Evolutionary conservation across 805 yeast species (phyloP).

Genomic region (Saturnispora serradocipensis): DNA sequence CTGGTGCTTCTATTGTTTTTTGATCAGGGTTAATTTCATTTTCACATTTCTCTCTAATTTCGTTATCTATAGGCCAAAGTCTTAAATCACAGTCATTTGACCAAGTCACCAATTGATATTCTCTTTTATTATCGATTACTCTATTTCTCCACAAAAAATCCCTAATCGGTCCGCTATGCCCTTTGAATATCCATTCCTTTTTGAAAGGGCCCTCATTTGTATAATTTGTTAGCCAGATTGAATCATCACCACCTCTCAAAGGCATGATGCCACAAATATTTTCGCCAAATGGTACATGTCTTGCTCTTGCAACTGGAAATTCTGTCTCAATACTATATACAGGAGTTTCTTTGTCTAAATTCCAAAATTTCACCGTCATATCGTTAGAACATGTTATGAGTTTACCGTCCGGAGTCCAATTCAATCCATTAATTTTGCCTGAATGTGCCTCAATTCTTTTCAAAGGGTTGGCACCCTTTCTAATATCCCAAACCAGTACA

Average conservation of each 20-base stretch:
- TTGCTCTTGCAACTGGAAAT: constrained; percentile 83
- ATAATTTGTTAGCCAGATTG: constrained; percentile 46
- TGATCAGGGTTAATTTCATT: constrained; percentile 19
- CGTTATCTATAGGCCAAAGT: constrained; percentile 62
- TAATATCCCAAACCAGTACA: constrained; percentile 78
- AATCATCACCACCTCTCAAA: constrained; percentile 70
- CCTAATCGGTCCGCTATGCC: constrained; percentile 76
- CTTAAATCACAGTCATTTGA: constrained; percentile 78
- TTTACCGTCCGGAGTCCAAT: constrained; percentile 52
- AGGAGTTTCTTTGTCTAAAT: constrained; percentile 35
- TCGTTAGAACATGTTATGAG: constrained; percentile 84
- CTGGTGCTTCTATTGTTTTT: constrained; percentile 24
- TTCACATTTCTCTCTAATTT: constrained; percentile 37
- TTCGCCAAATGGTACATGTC: constrained; percentile 82
- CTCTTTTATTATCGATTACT: constrained; percentile 52
- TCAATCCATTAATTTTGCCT: constrained; percentile 86
- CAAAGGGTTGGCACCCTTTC: constrained; percentile 75
- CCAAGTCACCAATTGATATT: constrained; percentile 91
- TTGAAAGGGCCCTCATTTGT: constrained; percentile 18
- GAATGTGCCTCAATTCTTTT: constrained; percentile 61
- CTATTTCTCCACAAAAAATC: constrained; percentile 85
- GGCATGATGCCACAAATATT: constrained; percentile 86
- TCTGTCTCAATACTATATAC: constrained; percentile 54
- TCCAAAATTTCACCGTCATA: constrained; percentile 75
- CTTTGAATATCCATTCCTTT: constrained; percentile 33